Conservation (phyloP, 805 yeast genomes). For the Candida broadrunensis region DNA sequence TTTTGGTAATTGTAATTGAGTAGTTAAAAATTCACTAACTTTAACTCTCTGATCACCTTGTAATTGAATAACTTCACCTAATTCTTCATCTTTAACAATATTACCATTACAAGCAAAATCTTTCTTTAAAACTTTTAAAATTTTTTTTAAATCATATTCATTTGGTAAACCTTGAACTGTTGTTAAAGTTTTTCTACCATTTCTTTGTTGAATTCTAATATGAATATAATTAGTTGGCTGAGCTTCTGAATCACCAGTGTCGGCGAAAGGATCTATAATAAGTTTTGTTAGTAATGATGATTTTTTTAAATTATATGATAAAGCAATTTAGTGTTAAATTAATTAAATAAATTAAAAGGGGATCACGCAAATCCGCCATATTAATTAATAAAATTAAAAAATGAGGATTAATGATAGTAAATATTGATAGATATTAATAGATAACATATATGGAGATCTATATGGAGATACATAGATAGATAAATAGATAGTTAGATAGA, state of each 20-base stretch:
- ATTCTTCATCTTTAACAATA: constrained; percentile 92
- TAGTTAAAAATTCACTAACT: constrained; percentile 86
- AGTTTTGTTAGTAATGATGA: constrained; percentile 17
- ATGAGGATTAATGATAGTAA: too few relatives aligned
- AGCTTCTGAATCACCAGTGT: constrained; percentile 98
- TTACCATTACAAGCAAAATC: constrained; percentile 99
- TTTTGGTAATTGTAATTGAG: constrained; percentile 86
- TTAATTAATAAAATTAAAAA: too few relatives aligned
- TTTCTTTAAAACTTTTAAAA: constrained; percentile 89
- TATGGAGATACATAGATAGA: too few relatives aligned
- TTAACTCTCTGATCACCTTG: constrained; percentile 99
- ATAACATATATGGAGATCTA: too few relatives aligned
- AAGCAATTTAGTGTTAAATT: too few relatives aligned
- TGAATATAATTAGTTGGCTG: constrained; percentile 95
- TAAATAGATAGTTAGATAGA: too few relatives aligned
- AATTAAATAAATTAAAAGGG: too few relatives aligned
- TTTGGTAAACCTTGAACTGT: constrained; percentile 97
- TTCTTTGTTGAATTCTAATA: constrained; percentile 98
- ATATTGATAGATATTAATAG: too few relatives aligned
- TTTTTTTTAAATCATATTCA: constrained; percentile 93
- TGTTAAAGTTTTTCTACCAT: constrained; percentile 97
- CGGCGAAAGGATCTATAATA: constrained; percentile 88
- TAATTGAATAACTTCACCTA: constrained; percentile 95
- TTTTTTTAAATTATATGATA: too few relatives aligned
- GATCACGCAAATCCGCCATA: too few relatives aligned